These are phyloP conservation scores for Neurospora pannonica DNA, from an alignment of 495 filamentous ascomycete genomes.

Conservation along the genomic window DNA sequence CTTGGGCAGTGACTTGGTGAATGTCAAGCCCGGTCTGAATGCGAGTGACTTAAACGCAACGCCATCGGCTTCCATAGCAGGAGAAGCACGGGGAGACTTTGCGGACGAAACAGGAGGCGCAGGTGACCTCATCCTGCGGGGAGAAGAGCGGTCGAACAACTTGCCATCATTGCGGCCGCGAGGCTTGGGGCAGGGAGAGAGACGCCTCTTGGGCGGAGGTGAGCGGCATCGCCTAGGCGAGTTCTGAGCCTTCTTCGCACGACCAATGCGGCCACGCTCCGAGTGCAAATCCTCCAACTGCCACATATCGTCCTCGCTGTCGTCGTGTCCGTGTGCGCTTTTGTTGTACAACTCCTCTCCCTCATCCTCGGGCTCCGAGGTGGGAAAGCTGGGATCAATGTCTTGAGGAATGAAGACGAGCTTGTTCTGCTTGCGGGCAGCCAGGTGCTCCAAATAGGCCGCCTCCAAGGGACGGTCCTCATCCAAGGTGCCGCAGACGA, in stretches of 20 bases:
- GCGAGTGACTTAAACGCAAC: slow-evolving; percentile 50
- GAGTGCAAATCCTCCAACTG: slow-evolving; percentile 45
- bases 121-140: slow-evolving; percentile 60
- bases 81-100: slow-evolving; percentile 37
- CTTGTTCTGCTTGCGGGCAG: slow-evolving; percentile 70
- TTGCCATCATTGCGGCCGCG: slow-evolving; percentile 47
- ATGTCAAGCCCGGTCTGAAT: slow-evolving; percentile 50
- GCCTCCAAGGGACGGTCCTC: slow-evolving; percentile 91
- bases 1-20: slow-evolving; percentile 72
- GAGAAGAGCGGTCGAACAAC: slow-evolving; percentile 54
- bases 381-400: slow-evolving; percentile 94
- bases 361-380: slow-evolving; percentile 81
- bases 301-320: slow-evolving; percentile 50
- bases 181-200: slow-evolving; percentile 39
- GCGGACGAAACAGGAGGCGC: slow-evolving; percentile 32
- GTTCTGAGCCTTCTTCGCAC: slow-evolving; percentile 25
- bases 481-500: slow-evolving; percentile 93
- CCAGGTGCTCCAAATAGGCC: slow-evolving; percentile 78
- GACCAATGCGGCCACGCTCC: slow-evolving; percentile 27
- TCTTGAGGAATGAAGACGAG: slow-evolving; percentile 78
- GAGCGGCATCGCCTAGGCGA: slow-evolving; percentile 38
- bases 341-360: slow-evolving; percentile 49
- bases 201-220: slow-evolving; percentile 35
- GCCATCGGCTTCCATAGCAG: slow-evolving; percentile 24
- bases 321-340: slow-evolving; percentile 24